Conservation (phyloP, 352 stramenopile genomes). For the Phytophthora gonapodyides region DNA sequence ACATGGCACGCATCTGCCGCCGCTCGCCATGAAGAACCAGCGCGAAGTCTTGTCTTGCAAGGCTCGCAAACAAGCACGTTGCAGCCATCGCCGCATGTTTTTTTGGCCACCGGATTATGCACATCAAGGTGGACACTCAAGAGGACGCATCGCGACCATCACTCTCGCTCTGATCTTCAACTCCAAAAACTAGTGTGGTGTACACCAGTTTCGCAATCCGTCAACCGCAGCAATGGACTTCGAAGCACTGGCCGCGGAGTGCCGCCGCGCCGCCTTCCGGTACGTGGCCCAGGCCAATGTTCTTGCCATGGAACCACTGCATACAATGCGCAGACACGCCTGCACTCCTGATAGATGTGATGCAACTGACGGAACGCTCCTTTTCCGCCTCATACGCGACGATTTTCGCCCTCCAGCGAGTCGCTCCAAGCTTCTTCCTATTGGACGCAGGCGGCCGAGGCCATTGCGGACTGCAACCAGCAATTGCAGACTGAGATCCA, state of each 20-base stretch:
- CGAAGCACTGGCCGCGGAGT: constrained; percentile 57
- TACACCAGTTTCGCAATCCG: not conserved
- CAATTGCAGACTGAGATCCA: constrained; percentile 13
- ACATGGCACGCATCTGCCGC: too few relatives aligned
- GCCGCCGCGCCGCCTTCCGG: constrained; percentile 56
- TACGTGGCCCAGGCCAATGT: constrained; percentile 13
- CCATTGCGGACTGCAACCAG: constrained; percentile 12
- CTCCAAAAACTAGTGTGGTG: not conserved
- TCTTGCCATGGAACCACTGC: not conserved
- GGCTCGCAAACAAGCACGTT: too few relatives aligned
- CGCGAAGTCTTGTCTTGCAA: too few relatives aligned
- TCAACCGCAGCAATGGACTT: constrained; percentile 43
- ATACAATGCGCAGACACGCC: not conserved
- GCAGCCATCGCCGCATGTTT: too few relatives aligned
- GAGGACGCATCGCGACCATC: not conserved
- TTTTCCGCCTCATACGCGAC: not conserved
- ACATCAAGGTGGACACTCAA: too few relatives aligned
- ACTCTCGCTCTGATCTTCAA: too few relatives aligned
- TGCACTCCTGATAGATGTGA: not conserved
- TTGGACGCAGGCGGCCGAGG: constrained; percentile 27
- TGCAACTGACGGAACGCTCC: not conserved
- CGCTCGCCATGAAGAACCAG: too few relatives aligned
- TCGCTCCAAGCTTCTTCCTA: constrained; percentile 24
- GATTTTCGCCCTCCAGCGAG: constrained; percentile 15
- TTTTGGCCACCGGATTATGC: too few relatives aligned